Base-by-base conservation (phyloP, 805 yeast species). In the Ogataea sp. region DNA sequence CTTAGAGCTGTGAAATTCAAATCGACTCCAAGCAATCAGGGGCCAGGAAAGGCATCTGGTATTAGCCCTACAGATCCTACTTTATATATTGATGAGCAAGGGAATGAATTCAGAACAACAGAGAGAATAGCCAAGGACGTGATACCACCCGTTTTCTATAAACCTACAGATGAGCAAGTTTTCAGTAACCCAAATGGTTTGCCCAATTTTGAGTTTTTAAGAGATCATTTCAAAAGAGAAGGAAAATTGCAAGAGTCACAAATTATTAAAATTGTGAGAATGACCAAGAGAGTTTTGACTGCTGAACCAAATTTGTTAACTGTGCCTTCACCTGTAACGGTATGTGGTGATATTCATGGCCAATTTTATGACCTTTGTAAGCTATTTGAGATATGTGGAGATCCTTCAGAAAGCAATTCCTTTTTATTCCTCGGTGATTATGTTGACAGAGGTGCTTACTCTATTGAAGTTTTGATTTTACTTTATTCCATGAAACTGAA, bases 321-420 rank as follows among this genome's bases (percentile, higher is more conserved):
- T 16, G 83, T 93, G 2, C 89, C 88, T 3, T 94, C 96, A 0
- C 98, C 97, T 1, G 85, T 90, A 2, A 89, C 96, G 0, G 88
- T 90, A 3, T 88, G 97, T 64, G 98, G 98, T 41, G 97, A 90
- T 61, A 73, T 89, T n/a, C 97, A 90, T 61, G 98, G 98, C 15
- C 97, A 90, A 59, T 87, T 75, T 58, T 89, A 74, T 58, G 98
- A 90, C 59, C 68, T 90, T 49, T 70, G 89, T 75, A 88, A 89
- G 60, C 65, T 90, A 33, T 85, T 90, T 54, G 97, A 90, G 56
- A 90, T 88, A 15, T 95, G 96, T 30, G 97, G 97, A 2, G 80
- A 82, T 53, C 96, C 97, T 11, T 67, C 64, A 9, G 52, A 52
- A 31, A 61, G 55, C n/a, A 81, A 94, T 1, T 71, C 83, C 16